phyloP scores from a whole-genome alignment of 164 flowering plant genomes.

The Chloranthus sessilifolius region DNA sequence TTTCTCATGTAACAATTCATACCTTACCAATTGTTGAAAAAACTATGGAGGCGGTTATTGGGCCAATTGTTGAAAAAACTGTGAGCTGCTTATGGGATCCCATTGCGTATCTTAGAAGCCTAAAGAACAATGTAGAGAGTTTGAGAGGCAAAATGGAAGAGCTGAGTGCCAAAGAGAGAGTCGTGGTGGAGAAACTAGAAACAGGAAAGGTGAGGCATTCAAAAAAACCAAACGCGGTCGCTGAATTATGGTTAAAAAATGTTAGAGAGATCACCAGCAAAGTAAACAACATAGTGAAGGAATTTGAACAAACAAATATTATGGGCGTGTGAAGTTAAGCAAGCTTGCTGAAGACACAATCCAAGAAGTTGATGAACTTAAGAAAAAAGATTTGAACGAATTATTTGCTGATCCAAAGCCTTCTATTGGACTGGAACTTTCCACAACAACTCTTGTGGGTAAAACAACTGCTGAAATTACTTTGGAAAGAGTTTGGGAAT shows the following conservation, averaged over 20 bases:
- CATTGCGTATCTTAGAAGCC: background rate
- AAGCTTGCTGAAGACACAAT: background rate
- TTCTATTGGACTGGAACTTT: too few relatives aligned
- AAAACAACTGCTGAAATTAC: too few relatives aligned
- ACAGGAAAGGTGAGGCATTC: background rate
- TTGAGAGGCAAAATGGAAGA: background rate
- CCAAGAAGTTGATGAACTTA: background rate
- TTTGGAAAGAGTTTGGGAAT: too few relatives aligned
- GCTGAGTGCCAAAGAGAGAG: background rate
- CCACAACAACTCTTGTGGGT: too few relatives aligned
- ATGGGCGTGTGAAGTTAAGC: background rate
- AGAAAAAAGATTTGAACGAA: too few relatives aligned
- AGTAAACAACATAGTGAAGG: background rate
- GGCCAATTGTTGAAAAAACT: background rate
- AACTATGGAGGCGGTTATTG: too few relatives aligned
- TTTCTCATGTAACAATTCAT: too few relatives aligned
- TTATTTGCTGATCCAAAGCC: background rate
- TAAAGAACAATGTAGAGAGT: background rate
- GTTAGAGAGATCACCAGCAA: background rate
- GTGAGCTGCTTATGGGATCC: background rate
- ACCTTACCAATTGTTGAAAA: too few relatives aligned
- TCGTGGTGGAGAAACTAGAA: background rate
- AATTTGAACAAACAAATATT: background rate
- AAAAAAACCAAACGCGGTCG: background rate
- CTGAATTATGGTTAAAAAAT: background rate